Percentiles rank a stretch among this genome's conserved stretches.
Conservation (phyloP, 768 basidiomycete species). For the Tubosaeta brunneosetosa region DNA sequence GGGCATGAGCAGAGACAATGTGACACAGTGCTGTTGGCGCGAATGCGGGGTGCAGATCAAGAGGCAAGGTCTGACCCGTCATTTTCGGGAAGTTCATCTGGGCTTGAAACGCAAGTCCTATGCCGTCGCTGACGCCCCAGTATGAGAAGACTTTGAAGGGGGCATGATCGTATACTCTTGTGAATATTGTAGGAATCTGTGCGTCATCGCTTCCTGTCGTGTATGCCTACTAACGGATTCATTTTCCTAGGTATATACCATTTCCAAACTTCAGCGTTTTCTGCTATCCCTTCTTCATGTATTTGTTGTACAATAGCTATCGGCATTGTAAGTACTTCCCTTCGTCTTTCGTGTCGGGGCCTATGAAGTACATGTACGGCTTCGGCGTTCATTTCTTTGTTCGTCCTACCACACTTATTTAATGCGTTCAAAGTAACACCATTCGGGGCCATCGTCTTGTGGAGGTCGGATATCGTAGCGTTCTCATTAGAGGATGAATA, state of each 20-base stretch:
- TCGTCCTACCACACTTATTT: no score
- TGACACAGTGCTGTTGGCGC: conserved; percentile 7
- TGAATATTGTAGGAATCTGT: neutral
- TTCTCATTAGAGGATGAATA: neutral
- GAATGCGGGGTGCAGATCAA: neutral
- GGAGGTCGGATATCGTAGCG: neutral
- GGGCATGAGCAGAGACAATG: neutral
- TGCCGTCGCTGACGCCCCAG: neutral
- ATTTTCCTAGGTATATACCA: neutral
- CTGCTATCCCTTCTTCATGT: neutral
- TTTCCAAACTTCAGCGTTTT: no score
- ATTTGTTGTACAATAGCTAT: conserved; percentile 4
- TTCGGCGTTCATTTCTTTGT: no score
- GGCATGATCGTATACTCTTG: neutral
- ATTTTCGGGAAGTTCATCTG: conserved; percentile 16
- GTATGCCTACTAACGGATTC: neutral
- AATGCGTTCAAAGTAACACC: no score
- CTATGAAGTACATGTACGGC: no score
- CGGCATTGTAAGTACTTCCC: neutral
- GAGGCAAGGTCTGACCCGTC: conserved; percentile 6
- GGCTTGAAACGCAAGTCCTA: conserved; percentile 7
- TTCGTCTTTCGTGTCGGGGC: no score
- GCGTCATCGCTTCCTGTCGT: neutral
- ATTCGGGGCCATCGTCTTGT: no score
- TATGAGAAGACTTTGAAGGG: neutral